A percentile compares a stretch with the other conserved stretches of the same genome.
These are phyloP conservation scores for Metrosideros polymorpha DNA, from an alignment of 441 rosid genomes.

Conservation along the genomic window DNA sequence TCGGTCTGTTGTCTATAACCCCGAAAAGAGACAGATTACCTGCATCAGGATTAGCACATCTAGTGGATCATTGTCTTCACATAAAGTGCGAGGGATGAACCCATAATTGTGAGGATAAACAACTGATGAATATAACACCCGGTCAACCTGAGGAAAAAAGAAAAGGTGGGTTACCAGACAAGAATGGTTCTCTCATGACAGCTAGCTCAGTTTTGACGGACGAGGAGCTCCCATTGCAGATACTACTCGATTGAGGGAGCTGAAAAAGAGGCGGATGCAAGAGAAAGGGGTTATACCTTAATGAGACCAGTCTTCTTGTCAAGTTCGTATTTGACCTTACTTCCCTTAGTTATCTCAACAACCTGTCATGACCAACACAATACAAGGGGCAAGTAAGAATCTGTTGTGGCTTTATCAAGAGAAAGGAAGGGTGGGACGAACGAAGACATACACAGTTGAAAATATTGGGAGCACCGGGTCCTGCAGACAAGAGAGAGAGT, in stretches of 20 bases:
- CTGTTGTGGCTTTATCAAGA: not conserved
- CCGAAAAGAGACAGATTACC: constrained; percentile 23
- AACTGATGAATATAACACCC: constrained; percentile 80
- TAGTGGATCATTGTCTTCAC: constrained; percentile 94
- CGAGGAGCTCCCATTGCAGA: not conserved
- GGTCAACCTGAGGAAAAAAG: constrained; percentile 50
- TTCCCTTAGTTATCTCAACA: constrained; percentile 89
- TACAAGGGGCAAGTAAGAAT: not conserved
- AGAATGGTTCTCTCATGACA: not conserved
- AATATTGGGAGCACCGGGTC: not conserved
- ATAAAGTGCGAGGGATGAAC: constrained; percentile 81
- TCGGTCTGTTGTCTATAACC: not conserved
- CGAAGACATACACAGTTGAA: not conserved
- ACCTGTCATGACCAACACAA: constrained; percentile 30
- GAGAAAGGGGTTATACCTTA: constrained; percentile 36
- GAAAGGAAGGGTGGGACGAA: not conserved
- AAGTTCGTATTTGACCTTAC: constrained; percentile 93
- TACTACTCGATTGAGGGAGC: not conserved
- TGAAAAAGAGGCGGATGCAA: not conserved
- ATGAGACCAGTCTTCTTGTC: constrained; percentile 93
- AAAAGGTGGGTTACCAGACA: not conserved
- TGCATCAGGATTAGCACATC: constrained; percentile 94
- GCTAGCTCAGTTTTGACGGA: not conserved
- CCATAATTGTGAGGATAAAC: constrained; percentile 97
- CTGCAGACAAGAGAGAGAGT: not conserved